Evolutionary conservation across 1,139 yeast genomes (phyloP).

Genomic region (Nadsonia starkeyi-henricii): DNA sequence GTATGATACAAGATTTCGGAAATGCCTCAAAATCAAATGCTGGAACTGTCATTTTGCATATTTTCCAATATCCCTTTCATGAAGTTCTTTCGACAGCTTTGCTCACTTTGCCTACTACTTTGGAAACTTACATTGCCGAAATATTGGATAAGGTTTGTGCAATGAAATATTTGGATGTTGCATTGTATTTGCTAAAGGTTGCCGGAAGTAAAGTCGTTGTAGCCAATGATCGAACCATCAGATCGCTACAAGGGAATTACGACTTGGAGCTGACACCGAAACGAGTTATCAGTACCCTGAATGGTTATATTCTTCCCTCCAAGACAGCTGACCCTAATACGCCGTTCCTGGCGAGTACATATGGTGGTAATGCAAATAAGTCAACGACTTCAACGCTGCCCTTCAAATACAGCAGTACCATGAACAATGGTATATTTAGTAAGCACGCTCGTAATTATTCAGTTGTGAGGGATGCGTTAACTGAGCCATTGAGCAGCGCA

Average conservation of each 20-base stretch:
- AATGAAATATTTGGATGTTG: slow-evolving; percentile 21
- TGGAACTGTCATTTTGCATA: slow-evolving; percentile 10
- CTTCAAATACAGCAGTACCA: background rate
- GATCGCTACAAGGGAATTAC: slow-evolving; percentile 13
- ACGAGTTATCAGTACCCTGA: slow-evolving; percentile 17
- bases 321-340: background rate
- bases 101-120: slow-evolving; percentile 6
- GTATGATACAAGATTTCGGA: background rate
- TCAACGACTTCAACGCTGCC: background rate
- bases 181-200: slow-evolving; percentile 22
- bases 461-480: background rate
- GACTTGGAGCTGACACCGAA: slow-evolving; percentile 20
- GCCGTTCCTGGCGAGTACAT: background rate
- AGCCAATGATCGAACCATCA: slow-evolving; percentile 9
- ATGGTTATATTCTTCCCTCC: slow-evolving; percentile 14
- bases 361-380: background rate
- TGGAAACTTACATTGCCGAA: slow-evolving; percentile 15
- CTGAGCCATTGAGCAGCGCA: slow-evolving; percentile 7
- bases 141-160: slow-evolving; percentile 22
- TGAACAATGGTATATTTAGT: background rate
- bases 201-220: slow-evolving; percentile 18
- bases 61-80: slow-evolving; percentile 24
- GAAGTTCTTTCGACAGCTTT: slow-evolving; percentile 20
- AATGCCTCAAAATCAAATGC: background rate
- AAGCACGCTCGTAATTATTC: background rate